phyloP scores from a whole-genome alignment of 2,329 filamentous ascomycete genomes.

The Trichoderma gracile region DNA sequence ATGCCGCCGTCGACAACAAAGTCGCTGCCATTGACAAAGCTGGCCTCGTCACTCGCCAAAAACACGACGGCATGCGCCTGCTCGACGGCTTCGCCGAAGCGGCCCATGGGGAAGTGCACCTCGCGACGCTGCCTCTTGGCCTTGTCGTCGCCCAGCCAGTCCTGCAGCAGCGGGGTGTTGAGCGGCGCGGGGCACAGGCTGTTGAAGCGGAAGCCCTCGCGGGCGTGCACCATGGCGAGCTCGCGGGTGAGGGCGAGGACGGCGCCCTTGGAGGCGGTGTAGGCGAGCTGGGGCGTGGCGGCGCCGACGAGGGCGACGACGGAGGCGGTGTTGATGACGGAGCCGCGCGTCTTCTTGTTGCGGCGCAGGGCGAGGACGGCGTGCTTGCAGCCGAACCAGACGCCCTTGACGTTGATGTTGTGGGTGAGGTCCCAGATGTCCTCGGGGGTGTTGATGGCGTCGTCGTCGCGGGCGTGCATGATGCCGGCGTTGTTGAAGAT shows the following conservation, averaged over 20 bases:
- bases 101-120: slow-evolving; percentile 83
- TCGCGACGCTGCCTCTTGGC: slow-evolving; percentile 80
- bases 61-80: slow-evolving; percentile 89
- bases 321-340: slow-evolving; percentile 89
- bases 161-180: slow-evolving; percentile 88
- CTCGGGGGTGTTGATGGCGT: slow-evolving; percentile 82
- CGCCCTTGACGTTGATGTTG: slow-evolving; percentile 94
- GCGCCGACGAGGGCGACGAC: slow-evolving; percentile 85
- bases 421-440: slow-evolving; percentile 93
- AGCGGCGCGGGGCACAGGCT: slow-evolving; percentile 85
- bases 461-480: slow-evolving; percentile 82
- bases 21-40: slow-evolving; percentile 87
- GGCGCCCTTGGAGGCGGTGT: slow-evolving; percentile 91
- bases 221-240: slow-evolving; percentile 86
- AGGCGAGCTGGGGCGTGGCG: slow-evolving; percentile 85
- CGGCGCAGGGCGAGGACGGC: slow-evolving; percentile 78
- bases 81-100: slow-evolving; percentile 92
- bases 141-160: slow-evolving; percentile 87
- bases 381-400: slow-evolving; percentile 96
- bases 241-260: slow-evolving; percentile 89
- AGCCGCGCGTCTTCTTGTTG: slow-evolving; percentile 74
- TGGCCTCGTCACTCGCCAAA: slow-evolving; percentile 82
- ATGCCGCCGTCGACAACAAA: slow-evolving; percentile 96
- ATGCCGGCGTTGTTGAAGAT: slow-evolving; percentile 98
- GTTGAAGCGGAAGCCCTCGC: slow-evolving; percentile 89